Conservation (phyloP, 129 eudicot species). For the Flaveria ramosissima region DNA sequence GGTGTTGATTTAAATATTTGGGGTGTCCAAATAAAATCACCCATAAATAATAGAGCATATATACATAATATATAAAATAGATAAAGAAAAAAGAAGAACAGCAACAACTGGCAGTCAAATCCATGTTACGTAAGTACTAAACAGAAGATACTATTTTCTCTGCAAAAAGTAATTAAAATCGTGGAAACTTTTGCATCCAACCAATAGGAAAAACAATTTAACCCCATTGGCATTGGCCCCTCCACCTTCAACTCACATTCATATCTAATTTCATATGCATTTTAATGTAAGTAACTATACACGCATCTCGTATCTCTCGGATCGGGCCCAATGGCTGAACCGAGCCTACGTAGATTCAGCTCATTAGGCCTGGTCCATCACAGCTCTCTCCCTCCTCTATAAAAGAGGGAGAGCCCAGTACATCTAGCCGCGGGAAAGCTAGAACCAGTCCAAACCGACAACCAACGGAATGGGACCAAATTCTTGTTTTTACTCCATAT, state of each 20-base stretch:
- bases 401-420: not conserved
- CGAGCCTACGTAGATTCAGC: not conserved
- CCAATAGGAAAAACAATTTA: slow-evolving; percentile 31
- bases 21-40: too few relatives aligned
- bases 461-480: not conserved
- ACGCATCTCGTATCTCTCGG: not conserved
- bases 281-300: not conserved
- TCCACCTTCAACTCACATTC: slow-evolving; percentile 12
- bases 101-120: slow-evolving; percentile 46
- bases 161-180: slow-evolving; percentile 25
- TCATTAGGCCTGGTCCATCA: not conserved
- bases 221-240: slow-evolving; percentile 21
- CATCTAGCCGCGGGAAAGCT: not conserved
- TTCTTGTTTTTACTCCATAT: not conserved
- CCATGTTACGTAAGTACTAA: slow-evolving; percentile 51
- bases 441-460: not conserved
- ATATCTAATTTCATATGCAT: not conserved
- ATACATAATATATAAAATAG: not conserved
- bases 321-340: not conserved
- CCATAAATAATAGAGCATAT: not conserved
- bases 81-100: not conserved
- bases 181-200: slow-evolving; percentile 32
- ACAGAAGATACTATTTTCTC: slow-evolving; percentile 33
- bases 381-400: not conserved
- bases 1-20: too few relatives aligned